Evolutionary conservation across 73 alveolate genomes (phyloP).

Genomic region (Paramecium pentaurelia): DNA sequence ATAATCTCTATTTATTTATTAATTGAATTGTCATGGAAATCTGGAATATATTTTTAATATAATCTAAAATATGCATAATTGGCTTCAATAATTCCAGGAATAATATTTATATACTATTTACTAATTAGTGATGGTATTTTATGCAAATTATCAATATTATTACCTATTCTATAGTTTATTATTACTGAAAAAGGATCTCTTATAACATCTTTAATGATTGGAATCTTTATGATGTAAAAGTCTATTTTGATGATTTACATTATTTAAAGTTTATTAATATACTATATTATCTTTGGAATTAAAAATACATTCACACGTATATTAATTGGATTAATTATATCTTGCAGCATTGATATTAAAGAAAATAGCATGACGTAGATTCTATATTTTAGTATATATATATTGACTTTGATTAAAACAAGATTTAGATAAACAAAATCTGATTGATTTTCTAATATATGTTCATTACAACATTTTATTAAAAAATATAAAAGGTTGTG

Average conservation of each 20-base stretch:
- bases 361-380: background rate
- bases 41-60: background rate
- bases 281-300: background rate
- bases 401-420: background rate
- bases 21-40: background rate
- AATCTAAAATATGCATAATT: background rate
- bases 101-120: background rate
- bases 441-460: background rate
- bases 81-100: background rate
- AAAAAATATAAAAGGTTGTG: background rate
- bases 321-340: background rate
- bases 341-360: background rate
- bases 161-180: background rate
- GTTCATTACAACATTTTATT: background rate
- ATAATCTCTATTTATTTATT: background rate
- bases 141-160: background rate
- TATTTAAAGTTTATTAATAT: background rate
- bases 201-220: background rate
- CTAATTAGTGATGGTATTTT: background rate
- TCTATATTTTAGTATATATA: background rate
- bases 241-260: background rate
- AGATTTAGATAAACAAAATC: background rate
- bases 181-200: background rate
- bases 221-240: background rate
- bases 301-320: background rate